phyloP scores from a whole-genome alignment of 805 yeast species.

The Zygotorulaspora chibaensis region DNA sequence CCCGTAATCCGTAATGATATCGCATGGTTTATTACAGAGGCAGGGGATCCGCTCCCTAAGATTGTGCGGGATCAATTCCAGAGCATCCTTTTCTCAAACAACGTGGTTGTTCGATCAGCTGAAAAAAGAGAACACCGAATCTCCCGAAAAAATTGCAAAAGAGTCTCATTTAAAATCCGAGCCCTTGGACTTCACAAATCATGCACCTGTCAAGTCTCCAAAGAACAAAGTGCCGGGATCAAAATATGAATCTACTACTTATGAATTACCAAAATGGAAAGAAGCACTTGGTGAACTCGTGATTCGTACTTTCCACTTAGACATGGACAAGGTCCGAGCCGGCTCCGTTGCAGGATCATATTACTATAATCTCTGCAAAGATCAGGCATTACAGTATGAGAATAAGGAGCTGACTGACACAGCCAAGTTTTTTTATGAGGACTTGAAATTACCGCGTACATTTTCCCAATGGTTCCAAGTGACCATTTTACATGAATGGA shows the following conservation, averaged over 20 bases:
- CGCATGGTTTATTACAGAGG: conserved; percentile 2
- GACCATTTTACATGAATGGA: conserved; percentile 88
- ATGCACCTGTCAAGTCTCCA: conserved; percentile 35
- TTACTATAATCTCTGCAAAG: conserved; percentile 82
- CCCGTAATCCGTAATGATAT: background rate
- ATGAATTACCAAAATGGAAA: conserved; percentile 46
- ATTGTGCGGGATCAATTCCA: conserved; percentile 1
- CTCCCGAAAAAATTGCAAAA: conserved; percentile 28
- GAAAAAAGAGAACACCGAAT: conserved; percentile 11
- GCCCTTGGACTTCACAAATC: conserved; percentile 23
- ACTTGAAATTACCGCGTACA: conserved; percentile 74
- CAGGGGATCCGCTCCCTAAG: conserved; percentile 3
- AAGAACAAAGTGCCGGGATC: conserved; percentile 37
- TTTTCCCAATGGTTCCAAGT: conserved; percentile 97
- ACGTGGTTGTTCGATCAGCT: conserved; percentile 4
- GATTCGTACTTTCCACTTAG: conserved; percentile 59
- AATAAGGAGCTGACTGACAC: conserved; percentile 65
- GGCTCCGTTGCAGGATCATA: conserved; percentile 92
- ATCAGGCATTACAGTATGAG: conserved; percentile 75
- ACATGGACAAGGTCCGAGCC: conserved; percentile 88
- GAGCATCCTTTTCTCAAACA: conserved; percentile 5
- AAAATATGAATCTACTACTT: conserved; percentile 37
- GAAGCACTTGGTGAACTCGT: conserved; percentile 61
- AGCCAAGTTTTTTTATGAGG: conserved; percentile 82
- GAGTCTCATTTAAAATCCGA: conserved; percentile 22